These are phyloP conservation scores for Scenedesmus sp. DNA, from an alignment of 163 green algal species.

Conservation along the genomic window DNA sequence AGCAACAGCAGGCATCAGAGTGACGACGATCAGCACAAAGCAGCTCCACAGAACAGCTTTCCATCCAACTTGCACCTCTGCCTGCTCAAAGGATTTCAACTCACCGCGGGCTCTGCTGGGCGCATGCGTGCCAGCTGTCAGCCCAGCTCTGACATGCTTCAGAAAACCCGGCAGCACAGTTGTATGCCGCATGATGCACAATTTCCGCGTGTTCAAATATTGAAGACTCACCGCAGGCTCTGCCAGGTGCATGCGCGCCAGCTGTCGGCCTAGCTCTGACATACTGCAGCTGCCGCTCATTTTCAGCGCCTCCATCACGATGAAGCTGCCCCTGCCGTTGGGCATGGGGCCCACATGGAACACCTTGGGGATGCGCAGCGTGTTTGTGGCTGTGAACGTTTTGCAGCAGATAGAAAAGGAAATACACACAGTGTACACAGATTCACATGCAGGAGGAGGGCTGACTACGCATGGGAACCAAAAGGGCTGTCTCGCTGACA, in stretches of 20 bases:
- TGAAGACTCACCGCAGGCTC: constrained; percentile 61
- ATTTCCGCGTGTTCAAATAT: no score
- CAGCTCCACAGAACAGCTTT: no score
- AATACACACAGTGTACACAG: no score
- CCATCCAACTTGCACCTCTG: no score
- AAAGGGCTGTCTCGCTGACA: no score
- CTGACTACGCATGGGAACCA: background rate
- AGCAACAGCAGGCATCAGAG: no score
- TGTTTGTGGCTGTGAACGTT: constrained; percentile 70
- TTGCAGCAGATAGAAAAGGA: background rate
- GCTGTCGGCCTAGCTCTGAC: constrained; percentile 77
- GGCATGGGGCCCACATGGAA: constrained; percentile 62
- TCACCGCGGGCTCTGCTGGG: constrained; percentile 72
- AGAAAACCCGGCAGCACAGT: background rate
- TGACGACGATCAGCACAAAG: no score
- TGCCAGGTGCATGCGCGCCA: constrained; percentile 93
- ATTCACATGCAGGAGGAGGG: background rate
- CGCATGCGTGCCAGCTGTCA: constrained; percentile 88
- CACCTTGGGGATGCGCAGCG: constrained; percentile 77
- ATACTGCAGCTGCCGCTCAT: constrained; percentile 65
- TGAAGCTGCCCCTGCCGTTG: constrained; percentile 78
- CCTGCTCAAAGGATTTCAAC: background rate
- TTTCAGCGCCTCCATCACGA: constrained; percentile 96
- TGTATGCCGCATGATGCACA: no score
- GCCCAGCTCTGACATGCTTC: constrained; percentile 77